These are phyloP conservation scores for Onygenales sp. DNA, from an alignment of 2,329 filamentous ascomycete species.

Conservation along the genomic window DNA sequence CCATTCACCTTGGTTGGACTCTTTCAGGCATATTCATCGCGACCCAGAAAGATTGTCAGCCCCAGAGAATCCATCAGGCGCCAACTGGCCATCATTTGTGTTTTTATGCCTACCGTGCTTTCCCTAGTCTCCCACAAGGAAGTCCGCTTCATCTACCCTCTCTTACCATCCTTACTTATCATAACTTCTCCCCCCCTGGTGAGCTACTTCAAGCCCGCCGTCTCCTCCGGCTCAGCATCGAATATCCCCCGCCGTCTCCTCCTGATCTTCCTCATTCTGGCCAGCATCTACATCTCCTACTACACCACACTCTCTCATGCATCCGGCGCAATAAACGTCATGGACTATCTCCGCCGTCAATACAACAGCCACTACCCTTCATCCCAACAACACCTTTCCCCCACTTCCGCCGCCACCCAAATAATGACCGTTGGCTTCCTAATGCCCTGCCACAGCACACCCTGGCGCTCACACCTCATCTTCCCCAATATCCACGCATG, in stretches of 20 bases:
- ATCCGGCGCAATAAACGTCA: constrained; percentile 64
- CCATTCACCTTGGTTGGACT: constrained; percentile 65
- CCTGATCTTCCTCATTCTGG: constrained; percentile 48
- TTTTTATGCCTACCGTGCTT: constrained; percentile 53
- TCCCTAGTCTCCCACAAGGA: constrained; percentile 90
- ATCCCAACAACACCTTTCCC: neutral
- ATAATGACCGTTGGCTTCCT: constrained; percentile 62
- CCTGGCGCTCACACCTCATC: constrained; percentile 83
- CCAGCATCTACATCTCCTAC: constrained; percentile 61
- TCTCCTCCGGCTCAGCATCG: constrained; percentile 22
- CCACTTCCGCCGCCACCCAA: constrained; percentile 5
- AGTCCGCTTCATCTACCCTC: constrained; percentile 89
- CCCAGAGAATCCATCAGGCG: constrained; percentile 33
- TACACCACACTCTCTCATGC: constrained; percentile 75
- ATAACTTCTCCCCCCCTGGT: constrained; percentile 61
- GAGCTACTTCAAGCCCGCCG: constrained; percentile 51
- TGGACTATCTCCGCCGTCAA: constrained; percentile 64
- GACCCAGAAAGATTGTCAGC: constrained; percentile 11
- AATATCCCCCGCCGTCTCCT: constrained; percentile 41
- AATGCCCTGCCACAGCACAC: constrained; percentile 92
- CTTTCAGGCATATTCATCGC: constrained; percentile 37
- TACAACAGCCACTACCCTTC: constrained; percentile 44
- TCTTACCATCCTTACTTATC: constrained; percentile 78
- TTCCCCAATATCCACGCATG: constrained; percentile 67
- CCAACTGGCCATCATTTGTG: constrained; percentile 49